Percentiles rank a stretch among this genome's conserved stretches.
Conservation (phyloP, 2,329 filamentous ascomycete species). For the Penicillium sp. region DNA sequence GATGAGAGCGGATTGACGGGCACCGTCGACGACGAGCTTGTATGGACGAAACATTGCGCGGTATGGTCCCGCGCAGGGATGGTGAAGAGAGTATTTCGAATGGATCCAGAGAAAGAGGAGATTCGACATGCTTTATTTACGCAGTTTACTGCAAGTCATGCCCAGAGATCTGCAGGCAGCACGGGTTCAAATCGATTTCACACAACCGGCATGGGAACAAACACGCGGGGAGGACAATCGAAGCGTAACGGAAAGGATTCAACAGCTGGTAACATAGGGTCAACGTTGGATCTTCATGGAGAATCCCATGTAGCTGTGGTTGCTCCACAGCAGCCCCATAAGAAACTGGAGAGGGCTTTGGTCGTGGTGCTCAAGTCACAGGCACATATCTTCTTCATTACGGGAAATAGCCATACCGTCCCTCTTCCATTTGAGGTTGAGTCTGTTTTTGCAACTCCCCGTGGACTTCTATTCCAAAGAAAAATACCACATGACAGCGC, state of each 20-base stretch:
- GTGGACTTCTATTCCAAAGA: constrained; percentile 82
- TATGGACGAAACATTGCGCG: constrained; percentile 73
- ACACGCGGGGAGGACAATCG: constrained; percentile 8
- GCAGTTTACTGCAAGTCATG: constrained; percentile 63
- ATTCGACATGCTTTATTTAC: constrained; percentile 86
- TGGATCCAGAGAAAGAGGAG: constrained; percentile 81
- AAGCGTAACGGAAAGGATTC: constrained; percentile 26
- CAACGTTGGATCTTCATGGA: constrained; percentile 28
- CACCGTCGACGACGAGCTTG: constrained; percentile 71
- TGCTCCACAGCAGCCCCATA: constrained; percentile 20
- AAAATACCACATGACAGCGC: constrained; percentile 53
- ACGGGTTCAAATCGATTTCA: constrained; percentile 2
- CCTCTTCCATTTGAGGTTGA: constrained; percentile 96
- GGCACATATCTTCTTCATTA: constrained; percentile 88
- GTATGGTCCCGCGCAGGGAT: constrained; percentile 87
- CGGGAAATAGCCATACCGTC: constrained; percentile 82
- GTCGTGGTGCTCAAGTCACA: constrained; percentile 92
- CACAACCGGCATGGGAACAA: constrained; percentile 1
- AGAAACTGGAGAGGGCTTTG: constrained; percentile 59
- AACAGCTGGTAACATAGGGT: constrained; percentile 19
- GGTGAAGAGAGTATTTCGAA: constrained; percentile 81
- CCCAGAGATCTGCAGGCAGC: constrained; percentile 17
- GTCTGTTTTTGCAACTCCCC: constrained; percentile 75
- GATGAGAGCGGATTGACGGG: constrained; percentile 41
- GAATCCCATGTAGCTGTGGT: constrained; percentile 21